Base-by-base conservation (phyloP, 31 red algal species). In the Bonnemaisonia californica region DNA sequence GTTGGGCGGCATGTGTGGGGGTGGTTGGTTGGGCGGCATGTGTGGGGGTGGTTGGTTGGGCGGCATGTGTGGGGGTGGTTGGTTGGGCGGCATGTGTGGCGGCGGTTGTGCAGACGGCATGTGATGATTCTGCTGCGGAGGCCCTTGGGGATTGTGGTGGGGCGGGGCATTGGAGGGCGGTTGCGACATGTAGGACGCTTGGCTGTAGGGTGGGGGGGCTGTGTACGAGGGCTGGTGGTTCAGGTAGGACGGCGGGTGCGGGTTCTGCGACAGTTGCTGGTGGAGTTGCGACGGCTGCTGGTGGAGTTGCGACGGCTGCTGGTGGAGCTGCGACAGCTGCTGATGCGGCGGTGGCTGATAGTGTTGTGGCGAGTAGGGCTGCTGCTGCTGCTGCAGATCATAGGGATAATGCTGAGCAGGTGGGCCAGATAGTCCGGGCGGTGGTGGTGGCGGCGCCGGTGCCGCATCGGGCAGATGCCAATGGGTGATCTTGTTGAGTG, bases 381-480 rank as follows among this genome's bases (percentile, higher is more conserved):
- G 62, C 42, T 61, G 56, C 22, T 54, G 30, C 3, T 9, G 58
- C 22, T 1, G 62, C 28, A 55, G 62, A 13, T 31, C 22, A 42
- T 19, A 5, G 68, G 71, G 45, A 1, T 3, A 1, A 24, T 54
- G 48, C 5, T 30, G 12, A 31, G 24, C 31, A 21, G 71, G 71
- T 41, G 45, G 32, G 36, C 40, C 47, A 55, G 3, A 48, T 74
- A 31, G 71, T 74, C 11, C 4, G 36, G 71, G 45, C 56, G 81
- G 81, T 22, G 68, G 81, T 32, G 68, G 81, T 27, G 54, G 61
- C 57, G 48, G 64, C 64, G 41, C 1, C 19, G 63, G 64, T 12
- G 45, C 16, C 51, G 16, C 8, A 7, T 19, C 29, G 3, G 74
- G 74, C 3, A 9, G 56, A 37, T 36, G 21, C 54, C 67, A 61